Conservation (phyloP, 371 early-diverging fungal species). For the Actinomortierella wolfii region DNA sequence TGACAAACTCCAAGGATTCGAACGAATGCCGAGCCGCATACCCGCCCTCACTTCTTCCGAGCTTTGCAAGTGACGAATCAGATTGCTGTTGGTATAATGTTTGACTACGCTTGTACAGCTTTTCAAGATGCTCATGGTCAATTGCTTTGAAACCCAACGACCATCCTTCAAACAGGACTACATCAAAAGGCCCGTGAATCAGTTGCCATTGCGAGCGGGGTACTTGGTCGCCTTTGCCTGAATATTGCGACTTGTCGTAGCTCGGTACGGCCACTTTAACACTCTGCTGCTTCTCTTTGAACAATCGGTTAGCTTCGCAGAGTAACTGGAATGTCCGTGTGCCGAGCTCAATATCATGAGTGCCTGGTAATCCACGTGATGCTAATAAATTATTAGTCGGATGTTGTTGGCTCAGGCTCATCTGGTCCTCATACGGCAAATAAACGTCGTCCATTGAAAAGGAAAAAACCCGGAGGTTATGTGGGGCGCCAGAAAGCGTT, state of each 20-base stretch:
- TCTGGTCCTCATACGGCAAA: conserved; percentile 69
- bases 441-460: conserved; percentile 93
- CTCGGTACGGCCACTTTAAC: conserved; percentile 61
- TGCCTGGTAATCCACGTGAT: conserved; percentile 87
- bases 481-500: conserved; percentile 50
- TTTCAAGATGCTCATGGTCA: conserved; percentile 27
- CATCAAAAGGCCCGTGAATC: conserved; percentile 64
- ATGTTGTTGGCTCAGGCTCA: conserved; percentile 52
- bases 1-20: conserved; percentile 47
- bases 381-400: conserved; percentile 72
- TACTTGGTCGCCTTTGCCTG: conserved; percentile 84
- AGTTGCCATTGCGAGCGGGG: conserved; percentile 60
- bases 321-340: conserved; percentile 55
- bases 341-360: conserved; percentile 81
- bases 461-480: conserved; percentile 58
- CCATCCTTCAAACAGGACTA: conserved; percentile 95
- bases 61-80: conserved; percentile 10
- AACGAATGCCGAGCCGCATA: conserved; percentile 17
- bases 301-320: conserved; percentile 28
- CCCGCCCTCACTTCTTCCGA: not conserved
- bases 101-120: conserved; percentile 22
- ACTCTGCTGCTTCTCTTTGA: not conserved
- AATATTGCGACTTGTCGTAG: conserved; percentile 78
- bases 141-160: conserved; percentile 84
- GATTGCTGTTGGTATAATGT: not conserved